Base-by-base conservation (phyloP, 805 yeast genomes). In the Cyberlindnera petersonii region DNA sequence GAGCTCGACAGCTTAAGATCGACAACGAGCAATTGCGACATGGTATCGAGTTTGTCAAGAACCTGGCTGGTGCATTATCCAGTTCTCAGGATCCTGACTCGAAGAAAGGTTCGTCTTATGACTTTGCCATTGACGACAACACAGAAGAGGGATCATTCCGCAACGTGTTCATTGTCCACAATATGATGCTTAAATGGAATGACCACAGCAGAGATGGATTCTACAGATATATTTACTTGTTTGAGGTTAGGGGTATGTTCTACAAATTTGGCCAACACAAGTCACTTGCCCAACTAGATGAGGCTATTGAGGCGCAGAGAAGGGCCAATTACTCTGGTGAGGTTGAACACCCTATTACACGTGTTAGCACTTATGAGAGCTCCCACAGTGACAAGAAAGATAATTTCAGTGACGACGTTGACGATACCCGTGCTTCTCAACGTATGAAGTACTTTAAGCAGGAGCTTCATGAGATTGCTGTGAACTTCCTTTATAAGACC, bases 151-250 rank as follows among this genome's bases (percentile, higher is more conserved):
- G 36, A 5, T 33, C 49, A 1, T 56, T 56, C 39, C 43, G 43
- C 43, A 88, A 89, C 56, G 65, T 87, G 34, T 86, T 82, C 58
- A 74, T 80, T 43, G 63, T 86, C 17, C 88, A 87, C 49, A 77
- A 82, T 40, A 69, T 86, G 58, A 75, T 80, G 50, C 56, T 88
- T 49, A 83, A 79, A 49, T 88, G 96, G 96, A 82, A 84, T 58
- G 79, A 83, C 44, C 55, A 64, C 4, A 71, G 79, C 9, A 66
- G 96, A 40, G 77, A 87, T 51, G 64, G 75, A 10, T 63, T 86
- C 31, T 72, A 75, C 55, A 72, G 77, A 31, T 86, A 82, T 51
- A 55, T 79, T 18, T 74, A 75, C 40, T 63, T 72, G 32, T 58
- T 75, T 23, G 69, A 66, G 9, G 56, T 70, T 36, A 61, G 75